Evolutionary conservation across 768 basidiomycete species (phyloP).

Genomic region (Termitomyces sp.): DNA sequence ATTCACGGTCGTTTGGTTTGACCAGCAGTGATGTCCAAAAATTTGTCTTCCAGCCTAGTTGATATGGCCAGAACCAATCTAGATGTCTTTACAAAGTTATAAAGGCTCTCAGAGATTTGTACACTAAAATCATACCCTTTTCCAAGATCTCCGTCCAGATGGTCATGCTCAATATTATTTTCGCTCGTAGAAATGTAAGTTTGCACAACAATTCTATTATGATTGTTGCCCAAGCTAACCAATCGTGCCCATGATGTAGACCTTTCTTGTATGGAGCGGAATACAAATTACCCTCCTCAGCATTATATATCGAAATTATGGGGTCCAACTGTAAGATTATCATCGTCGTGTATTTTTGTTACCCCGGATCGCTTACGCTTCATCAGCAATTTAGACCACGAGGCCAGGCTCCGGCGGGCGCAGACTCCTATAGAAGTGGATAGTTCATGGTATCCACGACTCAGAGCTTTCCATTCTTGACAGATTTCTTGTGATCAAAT

Average conservation of each 20-base stretch:
- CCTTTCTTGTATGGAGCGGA: slow-evolving; percentile 27
- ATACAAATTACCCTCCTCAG: slow-evolving; percentile 26
- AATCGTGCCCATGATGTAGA: slow-evolving; percentile 15
- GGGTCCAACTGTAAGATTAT: slow-evolving; percentile 16
- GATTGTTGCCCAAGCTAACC: not conserved
- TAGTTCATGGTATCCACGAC: not conserved
- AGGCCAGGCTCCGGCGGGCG: slow-evolving; percentile 7
- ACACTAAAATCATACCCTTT: not conserved
- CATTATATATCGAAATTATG: slow-evolving; percentile 24
- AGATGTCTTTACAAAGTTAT: not conserved
- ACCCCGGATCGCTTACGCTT: not conserved
- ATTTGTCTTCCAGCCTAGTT: not conserved
- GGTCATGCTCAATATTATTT: slow-evolving; percentile 16
- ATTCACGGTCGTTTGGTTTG: not conserved
- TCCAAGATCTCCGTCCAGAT: not conserved
- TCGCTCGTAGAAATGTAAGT: slow-evolving; percentile 23
- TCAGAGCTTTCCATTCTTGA: not conserved
- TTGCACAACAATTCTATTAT: not conserved
- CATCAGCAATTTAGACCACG: slow-evolving; percentile 2
- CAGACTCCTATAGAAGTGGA: slow-evolving; percentile 2
- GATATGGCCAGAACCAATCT: not conserved
- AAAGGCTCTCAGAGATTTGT: not conserved
- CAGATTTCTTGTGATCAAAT: not conserved
- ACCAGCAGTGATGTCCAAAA: not conserved
- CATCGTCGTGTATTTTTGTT: not conserved